Base-by-base conservation (phyloP, 306 rosid genomes). In the Acmispon strigosus region DNA sequence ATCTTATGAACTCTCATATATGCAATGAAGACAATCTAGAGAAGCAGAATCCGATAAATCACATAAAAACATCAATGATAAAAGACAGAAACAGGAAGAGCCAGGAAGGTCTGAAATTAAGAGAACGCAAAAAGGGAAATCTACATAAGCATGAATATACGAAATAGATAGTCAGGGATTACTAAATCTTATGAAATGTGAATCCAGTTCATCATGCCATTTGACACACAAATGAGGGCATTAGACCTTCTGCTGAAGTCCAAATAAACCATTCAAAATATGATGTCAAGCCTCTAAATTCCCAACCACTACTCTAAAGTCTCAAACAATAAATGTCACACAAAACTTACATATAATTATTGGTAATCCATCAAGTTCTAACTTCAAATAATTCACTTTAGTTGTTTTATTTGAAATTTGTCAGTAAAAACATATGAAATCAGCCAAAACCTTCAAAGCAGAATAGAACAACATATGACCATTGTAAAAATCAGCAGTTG, bases 51-150 rank as follows among this genome's bases (percentile, higher is more conserved):
- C 49, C 14, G n/a, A 48, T 17, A 29, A 20, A 52, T 73, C 69
- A n/a, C 36, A 19, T 60, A n/a, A 24, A 24, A 24, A 7, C 56
- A 24, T 24, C 14, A 27, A 8, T 45, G 63, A 54, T 51, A 54
- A 47, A 55, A 9, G 27, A 41, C 6, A 42, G 49, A 49, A 51
- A 43, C 58, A 60, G 48, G 44, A 73, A 73, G 24, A 73, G 18
- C 67, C 24, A 14, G 10, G 73, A 66, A 66, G 53, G 47, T 66
- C 68, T 66, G 37, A 36, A 60, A 37, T 74, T 59, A 27, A 60
- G 19, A 49, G 13, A 79, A 29, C 56, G 50, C n/a, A 19, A 9
- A 37, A 17, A 37, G 61, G 5, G 62, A 2, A 6, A 43, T 27
- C 37, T 32, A 32, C 54, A 64, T 27, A 20, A 53, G 29, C 43